A percentile compares a stretch with the other conserved stretches of the same genome.
Evolutionary conservation across 495 filamentous ascomycete genomes (phyloP).

Genomic region (Rusavskia elegans): DNA sequence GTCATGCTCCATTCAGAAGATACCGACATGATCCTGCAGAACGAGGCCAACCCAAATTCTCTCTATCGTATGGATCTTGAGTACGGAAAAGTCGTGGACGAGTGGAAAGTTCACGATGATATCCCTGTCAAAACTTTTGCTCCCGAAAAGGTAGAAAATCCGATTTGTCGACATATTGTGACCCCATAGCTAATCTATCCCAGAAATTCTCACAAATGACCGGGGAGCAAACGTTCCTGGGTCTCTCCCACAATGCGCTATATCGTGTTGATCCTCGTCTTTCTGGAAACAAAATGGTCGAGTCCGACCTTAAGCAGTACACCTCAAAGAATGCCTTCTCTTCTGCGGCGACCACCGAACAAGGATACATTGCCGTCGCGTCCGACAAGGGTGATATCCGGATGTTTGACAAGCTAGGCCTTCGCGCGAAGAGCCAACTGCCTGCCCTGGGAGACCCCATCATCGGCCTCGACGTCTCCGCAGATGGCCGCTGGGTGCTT

Average conservation of each 20-base stretch:
- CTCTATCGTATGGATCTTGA: constrained; percentile 98
- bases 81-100: constrained; percentile 96
- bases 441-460: constrained; percentile 91
- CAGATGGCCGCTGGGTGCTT: constrained; percentile 88
- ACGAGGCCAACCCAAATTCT: constrained; percentile 67
- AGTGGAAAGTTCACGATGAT: constrained; percentile 98
- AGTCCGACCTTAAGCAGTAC: constrained; percentile 87
- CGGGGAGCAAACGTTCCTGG: constrained; percentile 83
- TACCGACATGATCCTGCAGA: constrained; percentile 82
- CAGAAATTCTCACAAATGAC: constrained; percentile 98
- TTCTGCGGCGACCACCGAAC: constrained; percentile 79
- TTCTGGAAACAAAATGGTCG: constrained; percentile 80
- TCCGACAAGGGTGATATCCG: constrained; percentile 96
- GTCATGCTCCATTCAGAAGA: constrained; percentile 96
- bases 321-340: constrained; percentile 94
- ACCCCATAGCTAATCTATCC: constrained; percentile 7
- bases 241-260: constrained; percentile 77
- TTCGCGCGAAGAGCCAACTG: constrained; percentile 94
- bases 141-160: constrained; percentile 54
- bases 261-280: constrained; percentile 91
- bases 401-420: constrained; percentile 87
- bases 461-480: constrained; percentile 84
- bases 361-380: constrained; percentile 91
- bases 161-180: neutral
- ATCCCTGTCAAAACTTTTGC: constrained; percentile 82